phyloP scores from a whole-genome alignment of 805 yeast species.

The Teunomyces atbi region DNA sequence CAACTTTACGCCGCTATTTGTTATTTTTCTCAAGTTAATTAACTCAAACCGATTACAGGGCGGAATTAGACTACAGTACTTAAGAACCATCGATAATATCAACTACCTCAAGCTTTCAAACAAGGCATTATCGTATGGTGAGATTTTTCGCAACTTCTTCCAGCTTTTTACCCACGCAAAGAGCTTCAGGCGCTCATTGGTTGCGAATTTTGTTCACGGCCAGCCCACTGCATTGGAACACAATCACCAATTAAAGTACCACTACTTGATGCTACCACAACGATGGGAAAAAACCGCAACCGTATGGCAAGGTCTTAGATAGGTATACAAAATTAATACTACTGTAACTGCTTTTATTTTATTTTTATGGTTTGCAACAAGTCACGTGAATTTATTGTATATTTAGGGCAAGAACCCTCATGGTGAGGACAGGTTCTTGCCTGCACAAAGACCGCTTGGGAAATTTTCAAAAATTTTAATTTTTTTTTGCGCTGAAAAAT shows the following conservation, averaged over 20 bases:
- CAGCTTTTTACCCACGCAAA: conserved; percentile 28
- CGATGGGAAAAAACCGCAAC: conserved; percentile 20
- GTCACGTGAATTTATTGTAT: background rate
- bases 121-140: conserved; percentile 35
- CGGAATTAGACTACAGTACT: conserved; percentile 40
- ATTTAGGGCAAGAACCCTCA: conserved; percentile 8
- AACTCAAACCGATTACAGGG: conserved; percentile 67
- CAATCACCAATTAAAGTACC: conserved; percentile 25
- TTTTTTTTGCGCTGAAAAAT: conserved; percentile 3
- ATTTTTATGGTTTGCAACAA: background rate
- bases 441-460: background rate
- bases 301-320: background rate
- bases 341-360: too few species aligned
- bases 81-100: conserved; percentile 12
- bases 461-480: conserved; percentile 1
- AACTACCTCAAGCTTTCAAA: conserved; percentile 33
- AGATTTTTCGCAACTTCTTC: conserved; percentile 32
- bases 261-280: conserved; percentile 37
- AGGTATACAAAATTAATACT: background rate
- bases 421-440: background rate
- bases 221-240: conserved; percentile 23
- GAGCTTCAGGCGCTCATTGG: conserved; percentile 22
- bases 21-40: conserved; percentile 71
- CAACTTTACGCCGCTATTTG: conserved; percentile 87
- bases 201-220: conserved; percentile 27